phyloP scores from a whole-genome alignment of 306 rosid species.

The Casuarina cunninghamiana region DNA sequence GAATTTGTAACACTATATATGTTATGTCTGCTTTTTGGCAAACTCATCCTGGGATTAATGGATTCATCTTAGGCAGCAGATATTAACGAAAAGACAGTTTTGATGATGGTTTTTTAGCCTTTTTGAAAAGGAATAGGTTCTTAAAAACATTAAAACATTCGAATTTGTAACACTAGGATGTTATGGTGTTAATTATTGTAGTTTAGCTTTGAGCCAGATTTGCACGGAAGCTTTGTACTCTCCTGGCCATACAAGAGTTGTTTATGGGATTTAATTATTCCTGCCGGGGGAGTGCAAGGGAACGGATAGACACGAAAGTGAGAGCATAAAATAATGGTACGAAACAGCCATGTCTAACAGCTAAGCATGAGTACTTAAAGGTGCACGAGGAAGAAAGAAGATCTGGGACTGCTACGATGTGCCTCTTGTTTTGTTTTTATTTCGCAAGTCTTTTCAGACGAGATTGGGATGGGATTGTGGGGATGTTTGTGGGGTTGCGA shows the following conservation, averaged over 20 bases:
- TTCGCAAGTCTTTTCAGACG: constrained; percentile 43
- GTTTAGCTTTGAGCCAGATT: not conserved
- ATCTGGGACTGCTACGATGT: constrained; percentile 19
- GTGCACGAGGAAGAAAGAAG: constrained; percentile 25
- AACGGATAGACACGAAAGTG: constrained; percentile 43
- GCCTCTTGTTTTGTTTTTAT: constrained; percentile 20
- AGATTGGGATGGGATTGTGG: constrained; percentile 55
- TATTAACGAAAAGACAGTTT: too few species aligned
- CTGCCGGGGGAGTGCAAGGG: constrained; percentile 10
- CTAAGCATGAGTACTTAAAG: constrained; percentile 45
- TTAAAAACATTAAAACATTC: too few species aligned
- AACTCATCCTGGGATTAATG: too few species aligned
- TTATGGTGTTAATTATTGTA: too few species aligned
- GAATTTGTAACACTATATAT: too few species aligned
- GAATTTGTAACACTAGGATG: too few species aligned
- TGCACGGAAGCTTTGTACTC: constrained; percentile 17
- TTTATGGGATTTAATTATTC: too few species aligned
- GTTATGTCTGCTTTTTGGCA: too few species aligned
- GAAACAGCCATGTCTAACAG: constrained; percentile 39
- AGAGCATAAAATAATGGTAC: constrained; percentile 15
- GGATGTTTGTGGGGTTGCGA: constrained; percentile 45
- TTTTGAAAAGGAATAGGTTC: too few species aligned
- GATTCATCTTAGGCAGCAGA: too few species aligned
- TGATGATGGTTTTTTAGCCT: too few species aligned
- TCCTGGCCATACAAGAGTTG: constrained; percentile 5